These are phyloP conservation scores for Solanum neorickii DNA, from an alignment of 257 asterid species.

Conservation along the genomic window DNA sequence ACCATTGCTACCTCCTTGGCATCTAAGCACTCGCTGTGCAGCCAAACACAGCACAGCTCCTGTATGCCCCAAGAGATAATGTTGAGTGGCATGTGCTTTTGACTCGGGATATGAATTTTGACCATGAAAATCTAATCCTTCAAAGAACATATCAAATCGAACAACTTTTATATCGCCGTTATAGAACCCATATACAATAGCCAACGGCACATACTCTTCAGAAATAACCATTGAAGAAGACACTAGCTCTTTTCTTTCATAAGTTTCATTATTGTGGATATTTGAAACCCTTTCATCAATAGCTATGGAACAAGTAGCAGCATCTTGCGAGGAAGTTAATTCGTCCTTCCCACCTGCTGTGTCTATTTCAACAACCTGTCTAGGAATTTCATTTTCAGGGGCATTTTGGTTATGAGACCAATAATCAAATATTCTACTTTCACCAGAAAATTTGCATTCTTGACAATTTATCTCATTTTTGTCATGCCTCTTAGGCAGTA, in stretches of 20 bases:
- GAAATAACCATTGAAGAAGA: conserved; percentile 93
- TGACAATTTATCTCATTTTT: conserved; percentile 16
- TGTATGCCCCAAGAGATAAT: conserved; percentile 59
- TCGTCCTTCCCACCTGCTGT: conserved; percentile 3
- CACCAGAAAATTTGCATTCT: conserved; percentile 38
- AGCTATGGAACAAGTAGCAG: conserved; percentile 8
- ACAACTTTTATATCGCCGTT: conserved; percentile 69
- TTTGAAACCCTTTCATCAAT: conserved; percentile 9
- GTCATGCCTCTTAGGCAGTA: conserved; percentile 32
- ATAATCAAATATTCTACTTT: conserved; percentile 36
- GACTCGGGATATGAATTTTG: conserved; percentile 19
- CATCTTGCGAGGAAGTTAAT: conserved; percentile 3
- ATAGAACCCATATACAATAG: conserved; percentile 80
- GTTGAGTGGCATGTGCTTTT: conserved; percentile 28
- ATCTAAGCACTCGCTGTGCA: conserved; percentile 48
- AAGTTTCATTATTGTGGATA: conserved; percentile 9
- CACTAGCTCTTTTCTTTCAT: conserved; percentile 37
- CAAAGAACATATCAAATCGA: conserved; percentile 50
- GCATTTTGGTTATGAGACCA: conserved; percentile 33
- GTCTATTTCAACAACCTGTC: conserved; percentile 8
- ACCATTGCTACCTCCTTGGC: conserved; percentile 32
- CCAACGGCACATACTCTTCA: conserved; percentile 56
- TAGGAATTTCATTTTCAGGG: conserved; percentile 14
- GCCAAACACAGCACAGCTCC: conserved; percentile 94
- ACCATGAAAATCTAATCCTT: conserved; percentile 26